phyloP scores from a whole-genome alignment of 2,329 filamentous ascomycete genomes.

The Fonsecaea erecta region DNA sequence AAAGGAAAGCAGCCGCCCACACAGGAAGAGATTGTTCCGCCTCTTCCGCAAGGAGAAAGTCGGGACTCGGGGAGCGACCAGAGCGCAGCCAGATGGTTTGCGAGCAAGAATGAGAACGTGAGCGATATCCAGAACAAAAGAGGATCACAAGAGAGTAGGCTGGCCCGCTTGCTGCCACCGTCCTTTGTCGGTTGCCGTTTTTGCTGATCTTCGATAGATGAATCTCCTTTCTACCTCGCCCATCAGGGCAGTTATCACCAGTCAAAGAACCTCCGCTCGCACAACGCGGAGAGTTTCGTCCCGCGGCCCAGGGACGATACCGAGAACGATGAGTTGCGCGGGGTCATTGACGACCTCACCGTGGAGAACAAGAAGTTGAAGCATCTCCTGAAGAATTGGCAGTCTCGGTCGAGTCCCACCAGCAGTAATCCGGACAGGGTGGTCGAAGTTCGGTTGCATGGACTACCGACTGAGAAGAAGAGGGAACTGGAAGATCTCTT shows the following conservation, averaged over 20 bases:
- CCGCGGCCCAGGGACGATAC: slow-evolving; percentile 50
- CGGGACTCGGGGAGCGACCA: slow-evolving; percentile 33
- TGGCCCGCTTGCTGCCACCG: background rate
- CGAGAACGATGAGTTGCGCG: slow-evolving; percentile 74
- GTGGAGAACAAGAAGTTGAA: slow-evolving; percentile 81
- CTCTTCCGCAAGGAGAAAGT: slow-evolving; percentile 15
- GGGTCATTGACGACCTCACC: slow-evolving; percentile 86
- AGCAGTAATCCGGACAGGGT: slow-evolving; percentile 74
- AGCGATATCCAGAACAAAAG: slow-evolving; percentile 11
- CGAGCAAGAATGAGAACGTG: slow-evolving; percentile 33
- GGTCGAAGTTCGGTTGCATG: slow-evolving; percentile 81
- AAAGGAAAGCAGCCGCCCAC: background rate
- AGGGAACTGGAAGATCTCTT: slow-evolving; percentile 75
- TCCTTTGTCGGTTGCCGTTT: background rate
- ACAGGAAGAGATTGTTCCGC: background rate
- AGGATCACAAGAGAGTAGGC: slow-evolving; percentile 19
- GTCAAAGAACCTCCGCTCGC: slow-evolving; percentile 27
- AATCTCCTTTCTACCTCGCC: slow-evolving; percentile 45
- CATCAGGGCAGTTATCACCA: slow-evolving; percentile 33
- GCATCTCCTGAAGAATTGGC: slow-evolving; percentile 72
- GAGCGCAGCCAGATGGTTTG: slow-evolving; percentile 37
- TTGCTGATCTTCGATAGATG: slow-evolving; percentile 39
- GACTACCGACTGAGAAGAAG: slow-evolving; percentile 72
- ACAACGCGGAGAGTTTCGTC: slow-evolving; percentile 36
- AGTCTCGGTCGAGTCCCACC: slow-evolving; percentile 53